Conservation (phyloP, 2,329 filamentous ascomycete genomes). For the Exophiala lecanii-corni region DNA sequence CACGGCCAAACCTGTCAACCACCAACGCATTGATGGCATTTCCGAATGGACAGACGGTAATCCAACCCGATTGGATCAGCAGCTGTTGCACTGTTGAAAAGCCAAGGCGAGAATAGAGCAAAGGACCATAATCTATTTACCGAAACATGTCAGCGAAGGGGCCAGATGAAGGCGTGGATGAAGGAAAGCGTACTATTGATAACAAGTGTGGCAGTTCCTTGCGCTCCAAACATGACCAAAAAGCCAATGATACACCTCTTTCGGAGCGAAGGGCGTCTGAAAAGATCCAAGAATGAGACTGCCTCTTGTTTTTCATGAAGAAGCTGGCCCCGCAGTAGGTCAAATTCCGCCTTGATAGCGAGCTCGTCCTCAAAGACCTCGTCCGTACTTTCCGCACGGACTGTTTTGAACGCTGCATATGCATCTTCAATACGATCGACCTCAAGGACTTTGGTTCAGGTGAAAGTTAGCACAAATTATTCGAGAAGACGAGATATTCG, state of each 20-base stretch:
- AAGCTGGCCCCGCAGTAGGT: background rate
- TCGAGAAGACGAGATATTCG: background rate
- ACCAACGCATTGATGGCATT: conserved; percentile 15
- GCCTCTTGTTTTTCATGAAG: background rate
- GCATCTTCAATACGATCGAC: conserved; percentile 11
- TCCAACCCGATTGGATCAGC: background rate
- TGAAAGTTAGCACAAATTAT: background rate
- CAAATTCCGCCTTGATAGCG: background rate
- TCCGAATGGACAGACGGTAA: conserved; percentile 14
- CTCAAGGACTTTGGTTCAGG: background rate
- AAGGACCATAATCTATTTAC: conserved; percentile 1
- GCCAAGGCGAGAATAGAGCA: background rate
- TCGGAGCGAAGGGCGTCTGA: conserved; percentile 14
- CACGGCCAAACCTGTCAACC: conserved; percentile 15
- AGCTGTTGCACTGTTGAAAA: background rate
- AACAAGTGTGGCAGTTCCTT: background rate
- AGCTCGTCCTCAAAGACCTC: conserved; percentile 3
- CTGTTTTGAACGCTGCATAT: background rate
- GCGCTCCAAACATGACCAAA: background rate
- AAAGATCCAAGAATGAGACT: conserved; percentile 11
- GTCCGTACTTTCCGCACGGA: conserved; percentile 7
- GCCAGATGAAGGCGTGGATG: background rate
- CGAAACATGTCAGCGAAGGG: background rate
- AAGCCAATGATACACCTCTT: conserved; percentile 15
- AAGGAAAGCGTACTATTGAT: background rate